phyloP scores from a whole-genome alignment of 805 yeast species.

The Lipomyces starkeyi region DNA sequence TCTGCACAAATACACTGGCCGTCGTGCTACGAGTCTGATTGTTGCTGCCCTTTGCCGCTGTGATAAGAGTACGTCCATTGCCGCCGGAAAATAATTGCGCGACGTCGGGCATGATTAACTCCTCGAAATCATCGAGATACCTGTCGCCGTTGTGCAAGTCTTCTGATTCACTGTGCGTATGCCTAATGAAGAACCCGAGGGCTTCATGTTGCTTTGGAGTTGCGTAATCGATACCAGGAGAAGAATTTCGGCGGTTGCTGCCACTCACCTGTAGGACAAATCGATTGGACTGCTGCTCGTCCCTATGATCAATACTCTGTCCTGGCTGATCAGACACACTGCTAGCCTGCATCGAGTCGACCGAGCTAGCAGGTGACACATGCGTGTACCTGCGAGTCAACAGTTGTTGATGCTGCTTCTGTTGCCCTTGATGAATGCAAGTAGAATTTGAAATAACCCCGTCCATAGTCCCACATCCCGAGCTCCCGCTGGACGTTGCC shows the following conservation, averaged over 20 bases:
- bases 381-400: background rate
- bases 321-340: background rate
- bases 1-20: conserved; percentile 24
- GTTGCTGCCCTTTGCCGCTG: conserved; percentile 12
- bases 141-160: conserved; percentile 2
- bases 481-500: background rate
- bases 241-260: background rate
- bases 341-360: conserved; percentile 2
- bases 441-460: background rate
- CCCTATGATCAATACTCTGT: background rate
- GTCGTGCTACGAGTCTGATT: conserved; percentile 4
- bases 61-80: conserved; percentile 15
- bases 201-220: background rate
- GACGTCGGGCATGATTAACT: conserved; percentile 26
- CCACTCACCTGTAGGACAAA: background rate
- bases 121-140: conserved; percentile 25
- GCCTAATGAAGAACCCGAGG: conserved; percentile 13
- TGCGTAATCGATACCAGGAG: background rate
- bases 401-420: background rate
- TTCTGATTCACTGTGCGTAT: conserved; percentile 10
- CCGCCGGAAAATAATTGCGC: conserved; percentile 15
- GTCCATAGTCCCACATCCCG: background rate
- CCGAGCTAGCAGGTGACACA: background rate
- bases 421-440: background rate
- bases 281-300: background rate